Evolutionary conservation across 179 eudicot species (phyloP).

Genomic region (Drosera spatulata): DNA sequence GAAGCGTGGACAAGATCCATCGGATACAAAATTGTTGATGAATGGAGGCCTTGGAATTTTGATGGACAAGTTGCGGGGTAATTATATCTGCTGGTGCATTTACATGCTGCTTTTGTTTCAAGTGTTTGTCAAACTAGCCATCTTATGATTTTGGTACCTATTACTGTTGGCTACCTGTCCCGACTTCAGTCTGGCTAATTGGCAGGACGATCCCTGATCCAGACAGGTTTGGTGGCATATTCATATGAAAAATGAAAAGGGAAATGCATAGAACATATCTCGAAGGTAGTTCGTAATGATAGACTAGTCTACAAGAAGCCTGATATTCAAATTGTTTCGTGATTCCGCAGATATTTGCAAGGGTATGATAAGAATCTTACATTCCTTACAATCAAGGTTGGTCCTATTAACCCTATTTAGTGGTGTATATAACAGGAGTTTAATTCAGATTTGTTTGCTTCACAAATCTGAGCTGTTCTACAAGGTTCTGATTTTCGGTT

Average conservation of each 20-base stretch:
- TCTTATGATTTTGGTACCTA: too few relatives aligned
- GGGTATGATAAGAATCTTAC: conserved; percentile 72
- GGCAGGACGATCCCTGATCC: too few relatives aligned
- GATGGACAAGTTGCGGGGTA: conserved; percentile 72
- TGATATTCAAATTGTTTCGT: not conserved
- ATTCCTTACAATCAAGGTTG: conserved; percentile 70
- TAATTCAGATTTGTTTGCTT: not conserved
- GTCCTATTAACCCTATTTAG: conserved; percentile 4
- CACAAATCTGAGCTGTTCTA: too few relatives aligned
- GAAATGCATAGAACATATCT: too few relatives aligned
- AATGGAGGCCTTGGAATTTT: conserved; percentile 74
- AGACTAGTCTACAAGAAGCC: too few relatives aligned
- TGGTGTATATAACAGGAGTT: not conserved
- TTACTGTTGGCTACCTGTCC: too few relatives aligned
- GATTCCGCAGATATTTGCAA: conserved; percentile 46
- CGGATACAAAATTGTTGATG: conserved; percentile 55
- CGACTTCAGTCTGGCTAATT: too few relatives aligned
- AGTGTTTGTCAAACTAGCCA: too few relatives aligned
- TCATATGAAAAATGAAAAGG: too few relatives aligned
- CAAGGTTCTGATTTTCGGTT: not conserved
- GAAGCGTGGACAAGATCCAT: conserved; percentile 77
- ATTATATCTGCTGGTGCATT: not conserved
- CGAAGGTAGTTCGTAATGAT: too few relatives aligned
- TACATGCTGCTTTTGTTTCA: not conserved
- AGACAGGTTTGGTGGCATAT: too few relatives aligned